phyloP scores from a whole-genome alignment of 2,329 filamentous ascomycete genomes.

The Colletotrichum sp. region DNA sequence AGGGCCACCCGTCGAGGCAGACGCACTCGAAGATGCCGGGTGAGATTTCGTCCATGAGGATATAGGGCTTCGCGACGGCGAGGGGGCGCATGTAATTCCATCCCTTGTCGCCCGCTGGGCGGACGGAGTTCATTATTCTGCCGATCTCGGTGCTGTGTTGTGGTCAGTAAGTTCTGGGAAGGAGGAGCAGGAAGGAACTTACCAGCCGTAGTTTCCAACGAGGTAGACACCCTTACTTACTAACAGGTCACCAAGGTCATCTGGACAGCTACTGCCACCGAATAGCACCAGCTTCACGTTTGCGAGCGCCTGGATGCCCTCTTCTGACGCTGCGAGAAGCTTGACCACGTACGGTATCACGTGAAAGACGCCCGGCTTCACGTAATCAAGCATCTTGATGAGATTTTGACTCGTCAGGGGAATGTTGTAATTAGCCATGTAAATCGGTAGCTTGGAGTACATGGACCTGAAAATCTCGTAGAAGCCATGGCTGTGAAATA shows the following conservation, averaged over 20 bases:
- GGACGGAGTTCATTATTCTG: slow-evolving; percentile 29
- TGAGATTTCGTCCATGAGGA: slow-evolving; percentile 17
- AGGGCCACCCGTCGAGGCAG: slow-evolving; percentile 37
- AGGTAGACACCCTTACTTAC: not conserved
- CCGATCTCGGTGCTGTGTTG: slow-evolving; percentile 32
- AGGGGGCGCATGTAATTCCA: slow-evolving; percentile 35
- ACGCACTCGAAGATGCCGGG: slow-evolving; percentile 38
- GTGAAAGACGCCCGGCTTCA: slow-evolving; percentile 43
- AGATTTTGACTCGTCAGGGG: slow-evolving; percentile 58
- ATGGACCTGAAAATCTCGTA: slow-evolving; percentile 59
- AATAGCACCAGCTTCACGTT: slow-evolving; percentile 47
- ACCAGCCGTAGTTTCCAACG: not conserved
- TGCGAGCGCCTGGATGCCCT: slow-evolving; percentile 44
- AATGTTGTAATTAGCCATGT: slow-evolving; percentile 57
- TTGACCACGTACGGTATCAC: slow-evolving; percentile 58
- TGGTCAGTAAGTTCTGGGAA: not conserved
- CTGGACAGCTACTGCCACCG: slow-evolving; percentile 50
- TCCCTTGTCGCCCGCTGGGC: slow-evolving; percentile 28
- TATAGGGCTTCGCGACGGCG: not conserved
- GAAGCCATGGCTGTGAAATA: slow-evolving; percentile 65
- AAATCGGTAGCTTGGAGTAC: slow-evolving; percentile 51
- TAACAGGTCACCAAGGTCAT: slow-evolving; percentile 44
- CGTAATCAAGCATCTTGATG: slow-evolving; percentile 43
- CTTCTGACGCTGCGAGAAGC: slow-evolving; percentile 51
- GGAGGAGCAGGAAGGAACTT: no score